Percentiles rank a stretch among this genome's conserved stretches.
phyloP scores from a whole-genome alignment of 73 alveolate species.

The Stentor coeruleus region DNA sequence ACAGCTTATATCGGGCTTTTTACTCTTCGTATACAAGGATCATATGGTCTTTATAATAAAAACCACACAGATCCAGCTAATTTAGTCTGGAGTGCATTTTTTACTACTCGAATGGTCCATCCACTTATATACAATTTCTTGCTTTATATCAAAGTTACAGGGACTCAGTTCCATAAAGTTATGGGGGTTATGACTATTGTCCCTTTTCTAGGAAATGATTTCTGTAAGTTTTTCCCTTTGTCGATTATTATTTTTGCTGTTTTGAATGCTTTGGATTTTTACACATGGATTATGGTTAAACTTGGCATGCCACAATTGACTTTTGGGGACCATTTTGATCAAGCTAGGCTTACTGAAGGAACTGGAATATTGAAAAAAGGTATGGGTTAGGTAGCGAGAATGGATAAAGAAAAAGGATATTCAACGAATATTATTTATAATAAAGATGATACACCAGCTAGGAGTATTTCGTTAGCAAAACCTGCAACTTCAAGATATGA shows the following conservation, averaged over 20 bases:
- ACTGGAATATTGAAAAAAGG: neutral
- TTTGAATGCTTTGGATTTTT: conserved; percentile 1
- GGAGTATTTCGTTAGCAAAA: neutral
- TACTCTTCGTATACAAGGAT: neutral
- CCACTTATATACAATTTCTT: conserved; percentile 17
- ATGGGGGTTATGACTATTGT: conserved; percentile 24
- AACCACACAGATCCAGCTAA: conserved; percentile 27
- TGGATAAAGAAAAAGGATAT: neutral
- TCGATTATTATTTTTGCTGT: neutral
- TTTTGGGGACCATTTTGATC: conserved; percentile 15
- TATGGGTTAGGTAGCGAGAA: conserved; percentile 3
- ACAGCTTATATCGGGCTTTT: neutral
- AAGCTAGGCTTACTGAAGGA: conserved; percentile 17
- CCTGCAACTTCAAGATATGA: neutral
- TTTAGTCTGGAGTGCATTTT: conserved; percentile 17
- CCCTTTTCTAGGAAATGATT: conserved; percentile 12
- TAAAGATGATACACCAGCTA: neutral
- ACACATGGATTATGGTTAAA: conserved; percentile 10
- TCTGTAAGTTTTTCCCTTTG: conserved; percentile 21
- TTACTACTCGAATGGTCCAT: neutral
- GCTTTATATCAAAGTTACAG: conserved; percentile 20
- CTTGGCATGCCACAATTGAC: conserved; percentile 4
- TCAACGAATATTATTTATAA: neutral
- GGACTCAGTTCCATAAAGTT: conserved; percentile 19
- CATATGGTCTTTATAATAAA: conserved; percentile 19